Percentiles rank a stretch among this genome's conserved stretches.
Conservation (phyloP, 768 basidiomycete genomes). For the Lentinula raphanica region DNA sequence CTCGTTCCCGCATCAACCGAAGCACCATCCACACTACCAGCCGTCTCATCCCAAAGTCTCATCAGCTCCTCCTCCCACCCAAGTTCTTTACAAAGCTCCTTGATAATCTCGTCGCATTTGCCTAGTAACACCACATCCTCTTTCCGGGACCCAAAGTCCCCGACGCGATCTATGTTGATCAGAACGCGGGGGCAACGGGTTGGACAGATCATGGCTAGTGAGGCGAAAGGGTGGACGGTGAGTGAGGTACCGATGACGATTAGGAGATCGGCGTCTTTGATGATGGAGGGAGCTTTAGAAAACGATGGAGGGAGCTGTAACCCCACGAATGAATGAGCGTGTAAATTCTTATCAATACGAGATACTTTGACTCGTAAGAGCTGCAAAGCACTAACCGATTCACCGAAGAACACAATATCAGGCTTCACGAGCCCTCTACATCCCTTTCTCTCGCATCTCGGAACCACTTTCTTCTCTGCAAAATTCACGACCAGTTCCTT, state of each 20-base stretch:
- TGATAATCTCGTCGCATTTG: conserved; percentile 66
- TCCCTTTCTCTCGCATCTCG: conserved; percentile 47
- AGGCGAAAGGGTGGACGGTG: conserved; percentile 83
- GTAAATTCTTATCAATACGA: too few species aligned
- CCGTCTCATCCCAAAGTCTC: conserved; percentile 49
- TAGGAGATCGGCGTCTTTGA: conserved; percentile 70
- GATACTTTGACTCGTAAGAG: too few species aligned
- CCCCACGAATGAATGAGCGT: too few species aligned
- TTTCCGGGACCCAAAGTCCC: conserved; percentile 47
- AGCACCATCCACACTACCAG: neutral
- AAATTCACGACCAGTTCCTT: conserved; percentile 43
- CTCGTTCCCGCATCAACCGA: neutral
- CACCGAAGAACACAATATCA: conserved; percentile 95
- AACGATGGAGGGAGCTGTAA: conserved; percentile 75
- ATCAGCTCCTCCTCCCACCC: conserved; percentile 71
- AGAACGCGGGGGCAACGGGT: conserved; percentile 71
- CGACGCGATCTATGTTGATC: conserved; percentile 82
- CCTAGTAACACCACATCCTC: conserved; percentile 65
- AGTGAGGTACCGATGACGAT: conserved; percentile 91
- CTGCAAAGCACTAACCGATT: conserved; percentile 44
- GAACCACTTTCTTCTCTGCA: conserved; percentile 45
- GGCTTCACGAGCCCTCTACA: conserved; percentile 83
- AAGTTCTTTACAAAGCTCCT: conserved; percentile 56
- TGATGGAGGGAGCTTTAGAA: conserved; percentile 43
- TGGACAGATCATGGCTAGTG: conserved; percentile 56